A percentile compares a stretch with the other conserved stretches of the same genome.
Conservation (phyloP, 129 eudicot genomes). For the Dittrichia graveolens region DNA sequence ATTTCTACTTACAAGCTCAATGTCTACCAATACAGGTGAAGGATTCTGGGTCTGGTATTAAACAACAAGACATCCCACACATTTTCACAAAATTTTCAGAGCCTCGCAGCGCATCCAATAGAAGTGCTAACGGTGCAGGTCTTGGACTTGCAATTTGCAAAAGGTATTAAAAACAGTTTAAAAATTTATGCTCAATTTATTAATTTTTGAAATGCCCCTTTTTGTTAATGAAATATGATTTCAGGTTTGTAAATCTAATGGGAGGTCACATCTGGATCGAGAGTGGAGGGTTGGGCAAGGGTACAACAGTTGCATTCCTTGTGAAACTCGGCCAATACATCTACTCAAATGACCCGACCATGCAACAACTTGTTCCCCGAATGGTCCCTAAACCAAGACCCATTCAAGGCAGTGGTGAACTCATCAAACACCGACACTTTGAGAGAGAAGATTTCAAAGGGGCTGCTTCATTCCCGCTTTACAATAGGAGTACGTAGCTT, state of each 20-base stretch:
- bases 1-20: background rate
- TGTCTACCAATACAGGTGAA: slow-evolving; percentile 41
- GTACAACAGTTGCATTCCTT: slow-evolving; percentile 52
- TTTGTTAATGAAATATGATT: background rate
- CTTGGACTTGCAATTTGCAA: slow-evolving; percentile 67
- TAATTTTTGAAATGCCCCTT: background rate
- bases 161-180: slow-evolving; percentile 33
- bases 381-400: slow-evolving; percentile 40
- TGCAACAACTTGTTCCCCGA: slow-evolving; percentile 35
- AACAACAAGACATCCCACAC: slow-evolving; percentile 56
- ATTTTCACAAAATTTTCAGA: slow-evolving; percentile 55
- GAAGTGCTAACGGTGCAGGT: slow-evolving; percentile 41
- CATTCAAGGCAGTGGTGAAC: slow-evolving; percentile 58
- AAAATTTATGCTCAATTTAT: background rate
- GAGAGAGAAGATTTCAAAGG: slow-evolving; percentile 40
- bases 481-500: slow-evolving; percentile 45
- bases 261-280: slow-evolving; percentile 68
- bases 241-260: slow-evolving; percentile 64
- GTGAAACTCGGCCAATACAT: slow-evolving; percentile 48
- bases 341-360: slow-evolving; percentile 39
- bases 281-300: slow-evolving; percentile 64
- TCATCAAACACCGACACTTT: slow-evolving; percentile 41
- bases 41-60: slow-evolving; percentile 64
- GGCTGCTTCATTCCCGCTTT: slow-evolving; percentile 39
- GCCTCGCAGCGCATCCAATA: slow-evolving; percentile 40